phyloP scores from a whole-genome alignment of 1,284 basidiomycete genomes.

The Rhodotorula sp. region DNA sequence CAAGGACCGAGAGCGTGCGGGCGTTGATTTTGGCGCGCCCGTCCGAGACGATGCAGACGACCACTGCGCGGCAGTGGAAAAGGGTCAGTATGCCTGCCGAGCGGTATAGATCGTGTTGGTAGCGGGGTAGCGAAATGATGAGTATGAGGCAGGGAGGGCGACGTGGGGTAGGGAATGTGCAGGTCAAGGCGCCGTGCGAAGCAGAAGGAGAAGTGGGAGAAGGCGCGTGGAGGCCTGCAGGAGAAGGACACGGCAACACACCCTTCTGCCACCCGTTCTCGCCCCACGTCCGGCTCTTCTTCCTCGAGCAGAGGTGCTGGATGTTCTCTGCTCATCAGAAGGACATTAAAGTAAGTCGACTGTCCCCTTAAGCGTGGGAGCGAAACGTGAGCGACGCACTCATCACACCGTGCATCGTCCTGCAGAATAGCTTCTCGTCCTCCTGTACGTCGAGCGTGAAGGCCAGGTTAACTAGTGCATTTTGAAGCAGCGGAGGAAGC shows the following conservation, averaged over 20 bases:
- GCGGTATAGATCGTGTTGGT: no score
- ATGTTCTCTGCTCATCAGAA: slow-evolving; percentile 51
- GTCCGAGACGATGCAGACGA: slow-evolving; percentile 85
- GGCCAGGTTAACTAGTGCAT: no score
- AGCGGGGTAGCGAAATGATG: background rate
- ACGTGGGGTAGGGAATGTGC: no score
- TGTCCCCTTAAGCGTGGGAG: no score
- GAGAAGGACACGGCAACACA: slow-evolving; percentile 1
- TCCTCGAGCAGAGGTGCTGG: slow-evolving; percentile 75
- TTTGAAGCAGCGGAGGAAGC: no score
- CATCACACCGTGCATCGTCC: slow-evolving; percentile 91
- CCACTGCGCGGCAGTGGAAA: slow-evolving; percentile 54
- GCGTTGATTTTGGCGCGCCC: slow-evolving; percentile 82
- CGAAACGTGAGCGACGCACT: no score
- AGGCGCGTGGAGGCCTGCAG: no score
- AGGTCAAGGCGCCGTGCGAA: no score
- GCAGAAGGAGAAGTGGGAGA: no score
- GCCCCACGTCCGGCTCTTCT: slow-evolving; percentile 88
- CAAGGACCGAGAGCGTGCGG: slow-evolving; percentile 71
- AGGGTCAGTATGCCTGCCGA: background rate
- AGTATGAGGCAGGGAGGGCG: background rate
- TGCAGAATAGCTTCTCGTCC: slow-evolving; percentile 70
- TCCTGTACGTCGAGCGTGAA: slow-evolving; percentile 1
- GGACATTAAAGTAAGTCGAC: background rate
- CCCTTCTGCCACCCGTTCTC: slow-evolving; percentile 94